phyloP scores from a whole-genome alignment of 169 alveolate genomes.

The Plasmodium fragile region DNA sequence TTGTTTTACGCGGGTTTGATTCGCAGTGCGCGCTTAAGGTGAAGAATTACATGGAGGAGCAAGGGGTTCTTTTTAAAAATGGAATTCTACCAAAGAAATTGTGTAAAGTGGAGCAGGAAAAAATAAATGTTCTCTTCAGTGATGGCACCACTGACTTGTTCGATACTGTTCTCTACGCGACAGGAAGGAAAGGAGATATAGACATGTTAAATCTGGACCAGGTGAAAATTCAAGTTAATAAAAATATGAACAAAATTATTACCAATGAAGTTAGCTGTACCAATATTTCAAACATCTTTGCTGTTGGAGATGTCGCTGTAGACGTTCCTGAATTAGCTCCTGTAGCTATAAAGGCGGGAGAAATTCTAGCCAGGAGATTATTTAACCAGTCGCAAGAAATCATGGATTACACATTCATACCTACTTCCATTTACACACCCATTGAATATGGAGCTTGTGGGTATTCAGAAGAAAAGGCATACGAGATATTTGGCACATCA shows the following conservation, averaged over 20 bases:
- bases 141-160: constrained; percentile 87
- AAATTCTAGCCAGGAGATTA: constrained; percentile 94
- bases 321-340: constrained; percentile 98
- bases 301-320: constrained; percentile 96
- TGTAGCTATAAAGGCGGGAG: constrained; percentile 98
- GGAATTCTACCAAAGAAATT: constrained; percentile 92
- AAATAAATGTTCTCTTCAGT: constrained; percentile 82
- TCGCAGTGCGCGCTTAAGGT: constrained; percentile 93
- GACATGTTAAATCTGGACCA: constrained; percentile 82
- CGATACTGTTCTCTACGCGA: constrained; percentile 97
- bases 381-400: constrained; percentile 87
- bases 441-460: constrained; percentile 97
- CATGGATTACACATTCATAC: constrained; percentile 84
- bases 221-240: constrained; percentile 68
- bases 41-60: constrained; percentile 89
- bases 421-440: constrained; percentile 99
- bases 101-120: constrained; percentile 86
- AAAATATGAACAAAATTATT: constrained; percentile 88
- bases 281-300: constrained; percentile 90
- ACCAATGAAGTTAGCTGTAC: constrained; percentile 93
- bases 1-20: constrained; percentile 97
- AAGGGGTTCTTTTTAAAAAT: constrained; percentile 91
- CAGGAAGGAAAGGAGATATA: constrained; percentile 96
- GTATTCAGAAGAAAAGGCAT: constrained; percentile 92
- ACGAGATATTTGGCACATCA: constrained; percentile 83